Conservation (phyloP, 176 grass and related monocot genomes). For the bread wheat (Triticum aestivum) region DNA sequence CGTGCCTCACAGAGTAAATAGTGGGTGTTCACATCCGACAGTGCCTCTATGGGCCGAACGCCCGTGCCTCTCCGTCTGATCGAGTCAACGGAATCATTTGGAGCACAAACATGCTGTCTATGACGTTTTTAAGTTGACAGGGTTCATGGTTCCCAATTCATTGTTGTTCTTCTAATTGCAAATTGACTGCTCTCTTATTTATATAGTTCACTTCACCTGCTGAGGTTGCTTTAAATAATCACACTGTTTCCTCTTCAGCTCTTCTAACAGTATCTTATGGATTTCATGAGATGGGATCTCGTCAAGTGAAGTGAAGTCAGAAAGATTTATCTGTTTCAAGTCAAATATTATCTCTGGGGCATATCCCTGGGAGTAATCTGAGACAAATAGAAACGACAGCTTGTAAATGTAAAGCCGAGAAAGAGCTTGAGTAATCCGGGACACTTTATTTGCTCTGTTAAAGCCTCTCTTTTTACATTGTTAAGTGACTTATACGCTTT, state of each 20-base stretch:
- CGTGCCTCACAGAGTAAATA: too few species aligned
- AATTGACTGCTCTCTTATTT: not conserved
- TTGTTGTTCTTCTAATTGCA: not conserved
- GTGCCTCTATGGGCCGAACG: too few species aligned
- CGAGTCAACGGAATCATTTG: too few species aligned
- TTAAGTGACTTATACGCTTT: not conserved
- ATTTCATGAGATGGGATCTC: constrained; percentile 8
- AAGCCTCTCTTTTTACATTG: not conserved
- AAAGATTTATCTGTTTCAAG: not conserved
- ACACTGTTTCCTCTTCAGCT: not conserved
- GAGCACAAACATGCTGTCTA: not conserved
- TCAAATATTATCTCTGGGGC: constrained; percentile 11
- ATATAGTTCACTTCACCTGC: not conserved
- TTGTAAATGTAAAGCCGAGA: constrained; percentile 43
- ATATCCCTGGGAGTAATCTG: constrained; percentile 21
- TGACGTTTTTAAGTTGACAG: constrained; percentile 6
- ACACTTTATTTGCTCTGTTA: not conserved
- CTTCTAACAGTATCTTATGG: constrained; percentile 18
- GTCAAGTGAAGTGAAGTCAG: too few species aligned
- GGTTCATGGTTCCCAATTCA: constrained; percentile 20
- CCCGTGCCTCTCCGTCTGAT: too few species aligned
- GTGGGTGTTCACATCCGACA: too few species aligned
- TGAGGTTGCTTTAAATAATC: not conserved
- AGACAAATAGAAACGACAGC: constrained; percentile 20
- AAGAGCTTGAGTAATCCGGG: constrained; percentile 57